A percentile compares a stretch with the other conserved stretches of the same genome.
phyloP scores from a whole-genome alignment of 2,329 filamentous ascomycete genomes.

The Ceratocystis albifundus region DNA sequence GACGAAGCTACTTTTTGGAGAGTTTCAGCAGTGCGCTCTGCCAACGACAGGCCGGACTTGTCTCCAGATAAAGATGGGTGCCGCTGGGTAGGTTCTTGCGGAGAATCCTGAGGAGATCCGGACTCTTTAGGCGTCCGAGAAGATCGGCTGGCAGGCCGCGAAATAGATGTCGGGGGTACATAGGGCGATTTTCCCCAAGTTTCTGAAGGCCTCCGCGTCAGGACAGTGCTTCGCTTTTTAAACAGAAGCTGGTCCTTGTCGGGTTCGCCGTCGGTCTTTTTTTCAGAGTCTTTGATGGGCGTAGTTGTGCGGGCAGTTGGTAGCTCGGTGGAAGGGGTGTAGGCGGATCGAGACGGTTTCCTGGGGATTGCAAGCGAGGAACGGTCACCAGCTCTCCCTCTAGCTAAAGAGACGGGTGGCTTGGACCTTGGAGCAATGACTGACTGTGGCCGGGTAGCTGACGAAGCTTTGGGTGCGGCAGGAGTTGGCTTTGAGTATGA shows the following conservation, averaged over 20 bases:
- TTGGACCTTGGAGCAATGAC: constrained; percentile 14
- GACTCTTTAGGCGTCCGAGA: constrained; percentile 20
- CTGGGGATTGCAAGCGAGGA: constrained; percentile 3
- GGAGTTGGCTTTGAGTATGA: background rate
- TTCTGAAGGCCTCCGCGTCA: constrained; percentile 30
- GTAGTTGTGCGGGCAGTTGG: constrained; percentile 5
- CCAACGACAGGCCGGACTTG: constrained; percentile 47
- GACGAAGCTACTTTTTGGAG: constrained; percentile 67
- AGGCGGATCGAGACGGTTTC: constrained; percentile 11
- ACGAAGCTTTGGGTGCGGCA: background rate
- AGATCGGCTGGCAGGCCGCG: constrained; percentile 11
- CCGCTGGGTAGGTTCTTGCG: constrained; percentile 1
- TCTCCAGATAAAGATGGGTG: constrained; percentile 19
- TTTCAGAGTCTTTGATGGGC: constrained; percentile 10
- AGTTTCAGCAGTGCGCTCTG: constrained; percentile 78
- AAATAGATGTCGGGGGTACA: constrained; percentile 15
- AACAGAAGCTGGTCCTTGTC: constrained; percentile 13
- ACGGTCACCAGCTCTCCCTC: constrained; percentile 16
- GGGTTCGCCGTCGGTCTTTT: background rate
- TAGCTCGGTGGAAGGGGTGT: constrained; percentile 8
- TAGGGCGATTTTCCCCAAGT: constrained; percentile 20
- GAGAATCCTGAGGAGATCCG: constrained; percentile 19
- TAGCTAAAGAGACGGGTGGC: constrained; percentile 16
- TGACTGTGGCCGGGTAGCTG: constrained; percentile 12
- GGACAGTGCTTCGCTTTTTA: constrained; percentile 24